Evolutionary conservation across 2,329 filamentous ascomycete genomes (phyloP).

Genomic region (Corniculantispora saksenae): DNA sequence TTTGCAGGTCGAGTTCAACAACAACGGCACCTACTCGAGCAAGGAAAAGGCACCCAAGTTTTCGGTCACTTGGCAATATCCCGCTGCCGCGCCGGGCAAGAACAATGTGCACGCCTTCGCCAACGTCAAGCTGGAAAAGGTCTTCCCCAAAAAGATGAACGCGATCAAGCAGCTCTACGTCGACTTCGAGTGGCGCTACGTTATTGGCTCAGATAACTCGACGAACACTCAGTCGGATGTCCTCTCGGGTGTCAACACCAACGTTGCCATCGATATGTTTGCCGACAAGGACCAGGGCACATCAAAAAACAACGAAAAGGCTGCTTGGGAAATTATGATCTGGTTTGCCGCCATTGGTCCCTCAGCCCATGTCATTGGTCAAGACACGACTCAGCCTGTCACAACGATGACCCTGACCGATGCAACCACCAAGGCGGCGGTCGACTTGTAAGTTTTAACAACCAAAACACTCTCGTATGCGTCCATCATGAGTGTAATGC

Average conservation of each 20-base stretch:
- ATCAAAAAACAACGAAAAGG: constrained; percentile 41
- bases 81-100: constrained; percentile 35
- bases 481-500: too few species aligned
- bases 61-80: constrained; percentile 55
- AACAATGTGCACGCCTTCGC: constrained; percentile 56
- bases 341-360: constrained; percentile 53
- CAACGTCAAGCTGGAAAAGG: constrained; percentile 50
- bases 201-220: constrained; percentile 41
- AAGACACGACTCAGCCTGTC: constrained; percentile 30
- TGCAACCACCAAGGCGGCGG: constrained; percentile 34
- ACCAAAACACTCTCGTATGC: neutral
- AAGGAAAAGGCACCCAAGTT: constrained; percentile 48
- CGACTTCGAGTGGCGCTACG: constrained; percentile 52
- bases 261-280: constrained; percentile 62
- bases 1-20: constrained; percentile 46
- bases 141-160: constrained; percentile 45
- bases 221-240: constrained; percentile 34
- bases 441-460: constrained; percentile 38
- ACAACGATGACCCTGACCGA: constrained; percentile 34
- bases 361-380: constrained; percentile 50
- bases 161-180: constrained; percentile 43
- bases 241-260: constrained; percentile 47
- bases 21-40: constrained; percentile 52
- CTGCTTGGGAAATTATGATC: constrained; percentile 57
- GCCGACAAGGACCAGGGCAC: constrained; percentile 46